phyloP scores from a whole-genome alignment of 257 asterid genomes.

The Solanum appendiculatum region DNA sequence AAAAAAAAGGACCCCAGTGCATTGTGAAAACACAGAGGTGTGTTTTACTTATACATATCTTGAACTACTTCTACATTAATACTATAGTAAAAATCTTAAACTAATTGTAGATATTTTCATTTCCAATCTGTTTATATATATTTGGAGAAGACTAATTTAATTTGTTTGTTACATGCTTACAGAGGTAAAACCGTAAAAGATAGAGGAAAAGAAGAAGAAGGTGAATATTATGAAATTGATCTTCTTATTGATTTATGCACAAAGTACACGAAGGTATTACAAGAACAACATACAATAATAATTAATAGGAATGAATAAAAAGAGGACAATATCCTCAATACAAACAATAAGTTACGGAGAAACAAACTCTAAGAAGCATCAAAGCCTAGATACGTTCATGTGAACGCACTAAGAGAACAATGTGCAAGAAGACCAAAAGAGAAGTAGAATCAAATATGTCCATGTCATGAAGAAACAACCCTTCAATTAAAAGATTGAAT shows the following conservation, averaged over 20 bases:
- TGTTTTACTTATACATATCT: not conserved
- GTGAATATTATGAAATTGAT: not conserved
- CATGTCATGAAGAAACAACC: not conserved
- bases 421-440: not conserved
- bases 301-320: not conserved
- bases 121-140: not conserved
- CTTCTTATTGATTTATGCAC: not conserved
- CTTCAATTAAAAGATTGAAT: not conserved
- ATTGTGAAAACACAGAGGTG: not conserved
- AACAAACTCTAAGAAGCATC: not conserved
- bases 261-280: not conserved
- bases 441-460: slow-evolving; percentile 10
- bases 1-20: not conserved
- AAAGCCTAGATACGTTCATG: not conserved
- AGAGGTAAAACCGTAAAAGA: not conserved
- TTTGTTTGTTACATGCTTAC: not conserved
- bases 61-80: not conserved
- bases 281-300: not conserved
- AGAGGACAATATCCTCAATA: not conserved
- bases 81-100: not conserved
- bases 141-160: not conserved
- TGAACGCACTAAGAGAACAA: not conserved
- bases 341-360: not conserved
- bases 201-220: not conserved
- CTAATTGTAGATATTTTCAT: not conserved